Evolutionary conservation across 169 alveolate genomes (phyloP).

Genomic region (Eimeria brunetti): DNA sequence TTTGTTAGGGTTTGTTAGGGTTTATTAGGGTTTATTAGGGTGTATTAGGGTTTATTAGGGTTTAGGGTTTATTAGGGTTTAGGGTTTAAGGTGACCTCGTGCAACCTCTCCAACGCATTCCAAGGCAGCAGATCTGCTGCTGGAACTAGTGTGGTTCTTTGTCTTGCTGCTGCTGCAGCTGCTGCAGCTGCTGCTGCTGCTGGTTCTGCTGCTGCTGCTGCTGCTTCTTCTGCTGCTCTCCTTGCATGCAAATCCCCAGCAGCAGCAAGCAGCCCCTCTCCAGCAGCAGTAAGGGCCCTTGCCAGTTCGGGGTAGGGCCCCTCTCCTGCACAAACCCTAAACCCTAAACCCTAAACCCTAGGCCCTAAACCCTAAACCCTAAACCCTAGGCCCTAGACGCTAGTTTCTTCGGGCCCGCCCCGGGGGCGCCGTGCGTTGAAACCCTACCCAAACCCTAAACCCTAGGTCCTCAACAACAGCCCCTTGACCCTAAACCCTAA

Average conservation of each 20-base stretch:
- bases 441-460: not conserved
- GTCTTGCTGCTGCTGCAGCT: no score
- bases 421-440: no score
- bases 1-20: no score
- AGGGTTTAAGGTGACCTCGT: no score
- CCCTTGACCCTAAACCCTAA: not conserved
- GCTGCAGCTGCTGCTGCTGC: not conserved
- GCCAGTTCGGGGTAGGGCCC: not conserved
- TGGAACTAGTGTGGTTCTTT: no score
- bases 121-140: constrained; percentile 1
- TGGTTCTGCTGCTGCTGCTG: not conserved
- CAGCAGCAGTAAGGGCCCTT: not conserved
- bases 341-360: constrained; percentile 10
- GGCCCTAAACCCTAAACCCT: no score
- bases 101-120: not conserved
- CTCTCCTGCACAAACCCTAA: not conserved
- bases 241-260: not conserved
- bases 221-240: not conserved
- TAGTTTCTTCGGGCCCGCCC: no score
- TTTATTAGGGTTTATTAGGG: constrained; percentile 3
- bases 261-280: constrained; percentile 6
- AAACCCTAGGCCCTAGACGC: no score
- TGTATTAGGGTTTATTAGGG: not conserved
- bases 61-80: not conserved
- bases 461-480: not conserved